Evolutionary conservation across 352 stramenopile genomes (phyloP).

Genomic region (Pythium utonaiense): DNA sequence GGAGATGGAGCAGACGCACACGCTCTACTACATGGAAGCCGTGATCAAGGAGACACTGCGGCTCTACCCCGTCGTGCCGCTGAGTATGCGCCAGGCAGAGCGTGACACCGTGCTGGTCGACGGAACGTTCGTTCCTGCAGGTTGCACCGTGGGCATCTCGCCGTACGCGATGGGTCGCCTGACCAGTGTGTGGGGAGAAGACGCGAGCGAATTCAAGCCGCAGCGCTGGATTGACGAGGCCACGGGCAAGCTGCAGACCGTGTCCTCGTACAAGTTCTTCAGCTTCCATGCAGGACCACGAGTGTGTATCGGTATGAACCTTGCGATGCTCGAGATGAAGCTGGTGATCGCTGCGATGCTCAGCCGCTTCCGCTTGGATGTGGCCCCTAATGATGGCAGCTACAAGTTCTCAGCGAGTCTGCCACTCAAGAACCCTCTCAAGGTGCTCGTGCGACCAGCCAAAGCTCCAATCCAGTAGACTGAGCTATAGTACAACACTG

Average conservation of each 20-base stretch:
- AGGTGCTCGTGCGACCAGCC: background rate
- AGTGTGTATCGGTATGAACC: conserved; percentile 39
- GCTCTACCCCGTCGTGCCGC: conserved; percentile 32
- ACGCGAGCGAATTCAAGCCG: conserved; percentile 31
- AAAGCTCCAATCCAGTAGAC: background rate
- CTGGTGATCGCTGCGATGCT: conserved; percentile 32
- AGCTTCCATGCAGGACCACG: conserved; percentile 38
- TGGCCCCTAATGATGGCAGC: conserved; percentile 16
- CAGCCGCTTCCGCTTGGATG: conserved; percentile 27
- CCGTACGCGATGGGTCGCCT: conserved; percentile 31
- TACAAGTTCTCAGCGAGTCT: conserved; percentile 17
- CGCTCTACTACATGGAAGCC: conserved; percentile 23
- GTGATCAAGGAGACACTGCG: conserved; percentile 37
- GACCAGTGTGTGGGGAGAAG: conserved; percentile 28
- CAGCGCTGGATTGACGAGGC: conserved; percentile 27
- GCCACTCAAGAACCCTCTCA: conserved; percentile 11
- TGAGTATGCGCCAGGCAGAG: conserved; percentile 22
- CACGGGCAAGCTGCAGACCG: conserved; percentile 11
- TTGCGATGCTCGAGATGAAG: conserved; percentile 50
- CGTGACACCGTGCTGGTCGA: conserved; percentile 33
- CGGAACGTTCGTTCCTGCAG: conserved; percentile 30
- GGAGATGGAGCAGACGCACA: conserved; percentile 10
- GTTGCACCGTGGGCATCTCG: conserved; percentile 23
- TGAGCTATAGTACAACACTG: too few species aligned
- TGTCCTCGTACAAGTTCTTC: conserved; percentile 34